These are phyloP conservation scores for Aaosphaeria pasadenensis DNA, from an alignment of 2,329 filamentous ascomycete species.

Conservation along the genomic window DNA sequence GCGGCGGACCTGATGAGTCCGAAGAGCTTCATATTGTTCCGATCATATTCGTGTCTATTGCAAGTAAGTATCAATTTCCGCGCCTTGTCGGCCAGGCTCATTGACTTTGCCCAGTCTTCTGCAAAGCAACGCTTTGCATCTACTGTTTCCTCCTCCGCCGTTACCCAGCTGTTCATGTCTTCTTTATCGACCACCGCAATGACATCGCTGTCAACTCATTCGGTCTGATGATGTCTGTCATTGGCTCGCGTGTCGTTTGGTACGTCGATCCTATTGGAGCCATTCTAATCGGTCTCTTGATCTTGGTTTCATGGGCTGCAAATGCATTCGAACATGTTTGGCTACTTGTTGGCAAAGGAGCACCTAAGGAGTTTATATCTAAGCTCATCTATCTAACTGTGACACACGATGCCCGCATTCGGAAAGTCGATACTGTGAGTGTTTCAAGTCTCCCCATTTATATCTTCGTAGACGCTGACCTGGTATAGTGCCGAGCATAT, in stretches of 20 bases:
- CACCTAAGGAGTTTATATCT: constrained; percentile 56
- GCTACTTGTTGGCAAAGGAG: constrained; percentile 60
- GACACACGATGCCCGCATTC: constrained; percentile 53
- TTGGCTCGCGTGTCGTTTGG: constrained; percentile 54
- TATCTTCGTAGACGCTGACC: constrained; percentile 10
- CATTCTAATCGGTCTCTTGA: constrained; percentile 59
- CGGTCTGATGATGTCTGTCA: constrained; percentile 55
- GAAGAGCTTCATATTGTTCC: constrained; percentile 53
- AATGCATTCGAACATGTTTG: constrained; percentile 63
- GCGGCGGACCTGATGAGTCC: constrained; percentile 40
- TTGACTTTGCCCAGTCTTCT: constrained; percentile 41
- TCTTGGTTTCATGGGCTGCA: constrained; percentile 59
- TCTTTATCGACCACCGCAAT: constrained; percentile 58
- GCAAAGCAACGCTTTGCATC: constrained; percentile 52
- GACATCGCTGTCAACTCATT: constrained; percentile 57
- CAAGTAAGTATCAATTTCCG: constrained; percentile 41
- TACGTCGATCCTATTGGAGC: constrained; percentile 61
- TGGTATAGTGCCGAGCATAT: constrained; percentile 52
- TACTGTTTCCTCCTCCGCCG: constrained; percentile 54
- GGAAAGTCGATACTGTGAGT: constrained; percentile 55
- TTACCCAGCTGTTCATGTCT: constrained; percentile 56
- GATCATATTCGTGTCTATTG: constrained; percentile 53
- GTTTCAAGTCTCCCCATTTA: constrained; percentile 6
- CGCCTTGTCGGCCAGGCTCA: not conserved
- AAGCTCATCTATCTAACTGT: constrained; percentile 57